phyloP scores from a whole-genome alignment of 2,329 filamentous ascomycete species.

The Lasiodiplodia hormozganensis region DNA sequence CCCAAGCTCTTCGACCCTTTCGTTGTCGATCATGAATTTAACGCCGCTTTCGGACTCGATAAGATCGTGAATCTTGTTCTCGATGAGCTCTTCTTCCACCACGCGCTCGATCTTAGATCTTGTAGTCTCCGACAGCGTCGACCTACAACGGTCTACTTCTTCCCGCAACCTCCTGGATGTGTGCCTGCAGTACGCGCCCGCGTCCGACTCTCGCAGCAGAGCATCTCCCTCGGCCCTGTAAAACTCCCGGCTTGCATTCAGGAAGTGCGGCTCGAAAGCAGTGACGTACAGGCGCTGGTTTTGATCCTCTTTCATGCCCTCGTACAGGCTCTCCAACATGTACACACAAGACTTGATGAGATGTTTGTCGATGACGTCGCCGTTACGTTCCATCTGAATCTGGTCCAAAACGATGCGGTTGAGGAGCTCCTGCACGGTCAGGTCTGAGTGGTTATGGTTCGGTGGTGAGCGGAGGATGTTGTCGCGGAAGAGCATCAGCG shows the following conservation, averaged over 20 bases:
- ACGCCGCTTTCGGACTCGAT: conserved; percentile 87
- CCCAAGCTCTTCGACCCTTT: conserved; percentile 77
- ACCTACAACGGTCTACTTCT: conserved; percentile 81
- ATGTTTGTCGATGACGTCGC: conserved; percentile 84
- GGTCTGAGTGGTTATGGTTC: conserved; percentile 51
- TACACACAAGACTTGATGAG: conserved; percentile 82
- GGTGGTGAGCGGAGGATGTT: conserved; percentile 73
- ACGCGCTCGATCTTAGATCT: conserved; percentile 76
- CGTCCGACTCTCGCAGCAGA: conserved; percentile 78
- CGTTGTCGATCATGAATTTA: conserved; percentile 89
- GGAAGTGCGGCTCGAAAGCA: conserved; percentile 80
- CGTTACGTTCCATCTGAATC: conserved; percentile 89
- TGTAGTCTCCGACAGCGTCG: conserved; percentile 77
- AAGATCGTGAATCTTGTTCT: conserved; percentile 78
- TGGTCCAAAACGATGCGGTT: conserved; percentile 87
- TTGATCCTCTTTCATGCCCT: conserved; percentile 78
- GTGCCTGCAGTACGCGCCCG: conserved; percentile 80
- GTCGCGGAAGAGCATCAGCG: conserved; percentile 88
- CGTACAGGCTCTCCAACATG: conserved; percentile 90
- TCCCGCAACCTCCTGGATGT: conserved; percentile 77
- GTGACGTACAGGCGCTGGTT: conserved; percentile 82
- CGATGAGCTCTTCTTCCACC: conserved; percentile 82
- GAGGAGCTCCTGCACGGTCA: conserved; percentile 74
- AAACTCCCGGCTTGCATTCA: conserved; percentile 73
- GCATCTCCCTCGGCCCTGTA: conserved; percentile 78